Percentiles rank a stretch among this genome's conserved stretches.
Conservation (phyloP, 495 filamentous ascomycete species). For the Lasiosphaeria miniovina region DNA sequence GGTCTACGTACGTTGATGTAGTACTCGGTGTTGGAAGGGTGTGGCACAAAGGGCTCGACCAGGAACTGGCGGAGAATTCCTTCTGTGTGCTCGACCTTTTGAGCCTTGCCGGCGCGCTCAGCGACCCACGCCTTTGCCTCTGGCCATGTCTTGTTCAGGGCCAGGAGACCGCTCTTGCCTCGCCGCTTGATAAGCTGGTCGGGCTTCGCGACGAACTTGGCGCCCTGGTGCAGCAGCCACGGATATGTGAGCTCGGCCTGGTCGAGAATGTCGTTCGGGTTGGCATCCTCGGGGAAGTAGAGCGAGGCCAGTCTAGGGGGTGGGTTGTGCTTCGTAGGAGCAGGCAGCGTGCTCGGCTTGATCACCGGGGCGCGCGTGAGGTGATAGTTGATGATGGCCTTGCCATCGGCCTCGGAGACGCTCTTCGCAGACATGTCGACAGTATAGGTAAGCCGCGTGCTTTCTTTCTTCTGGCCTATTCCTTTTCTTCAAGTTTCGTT, state of each 20-base stretch:
- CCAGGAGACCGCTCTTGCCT: slow-evolving; percentile 96
- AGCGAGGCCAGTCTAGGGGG: slow-evolving; percentile 86
- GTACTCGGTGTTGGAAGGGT: slow-evolving; percentile 89
- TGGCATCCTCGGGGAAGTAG: slow-evolving; percentile 85
- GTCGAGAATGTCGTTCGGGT: slow-evolving; percentile 82
- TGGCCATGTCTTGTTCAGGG: slow-evolving; percentile 95
- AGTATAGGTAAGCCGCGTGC: slow-evolving; percentile 18
- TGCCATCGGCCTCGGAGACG: slow-evolving; percentile 98
- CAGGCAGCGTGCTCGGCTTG: slow-evolving; percentile 92
- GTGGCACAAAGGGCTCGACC: slow-evolving; percentile 97
- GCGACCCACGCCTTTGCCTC: slow-evolving; percentile 92
- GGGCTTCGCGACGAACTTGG: slow-evolving; percentile 98
- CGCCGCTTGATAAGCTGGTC: slow-evolving; percentile 99
- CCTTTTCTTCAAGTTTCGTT: slow-evolving; percentile 13
- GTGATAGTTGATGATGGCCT: slow-evolving; percentile 99
- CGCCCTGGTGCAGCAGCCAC: slow-evolving; percentile 76
- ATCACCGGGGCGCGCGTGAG: slow-evolving; percentile 97
- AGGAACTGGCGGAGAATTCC: slow-evolving; percentile 92
- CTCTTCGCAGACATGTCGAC: slow-evolving; percentile 93
- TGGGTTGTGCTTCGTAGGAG: slow-evolving; percentile 83
- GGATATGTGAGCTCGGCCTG: slow-evolving; percentile 94
- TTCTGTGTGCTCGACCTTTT: slow-evolving; percentile 87
- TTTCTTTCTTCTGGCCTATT: slow-evolving; percentile 7
- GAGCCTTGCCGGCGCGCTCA: slow-evolving; percentile 81
- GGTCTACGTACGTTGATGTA: slow-evolving; percentile 76